A percentile compares a stretch with the other conserved stretches of the same genome.
These are phyloP conservation scores for Lipomyces sp. DNA, from an alignment of 805 yeast genomes.

Conservation along the genomic window DNA sequence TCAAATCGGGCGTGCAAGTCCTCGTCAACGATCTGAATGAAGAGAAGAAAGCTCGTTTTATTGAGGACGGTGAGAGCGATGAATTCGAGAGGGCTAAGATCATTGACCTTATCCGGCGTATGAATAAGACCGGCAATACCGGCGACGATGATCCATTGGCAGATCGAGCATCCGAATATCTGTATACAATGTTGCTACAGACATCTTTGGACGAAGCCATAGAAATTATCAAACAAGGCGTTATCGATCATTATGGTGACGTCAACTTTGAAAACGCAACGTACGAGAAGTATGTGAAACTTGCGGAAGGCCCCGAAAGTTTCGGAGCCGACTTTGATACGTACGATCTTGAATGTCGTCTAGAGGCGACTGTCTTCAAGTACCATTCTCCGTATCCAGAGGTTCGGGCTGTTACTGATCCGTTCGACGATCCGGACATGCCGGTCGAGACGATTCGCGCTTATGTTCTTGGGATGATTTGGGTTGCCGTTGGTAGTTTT, in stretches of 20 bases:
- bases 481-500: conserved; percentile 56
- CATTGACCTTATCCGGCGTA: conserved; percentile 1
- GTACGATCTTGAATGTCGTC: conserved; percentile 36
- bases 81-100: not conserved
- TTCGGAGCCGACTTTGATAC: not conserved
- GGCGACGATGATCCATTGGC: conserved; percentile 12
- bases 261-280: conserved; percentile 43
- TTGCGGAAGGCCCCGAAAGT: conserved; percentile 3
- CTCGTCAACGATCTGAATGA: too few relatives aligned
- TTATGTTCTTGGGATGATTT: conserved; percentile 49
- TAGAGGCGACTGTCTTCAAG: conserved; percentile 44
- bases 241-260: conserved; percentile 47
- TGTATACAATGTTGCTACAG: conserved; percentile 1
- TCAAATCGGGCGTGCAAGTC: too few relatives aligned
- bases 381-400: conserved; percentile 56
- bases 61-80: not conserved
- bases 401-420: conserved; percentile 55
- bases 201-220: conserved; percentile 39
- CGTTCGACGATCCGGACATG: conserved; percentile 49
- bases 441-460: conserved; percentile 52
- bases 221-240: conserved; percentile 41
- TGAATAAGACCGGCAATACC: conserved; percentile 4
- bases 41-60: too few relatives aligned
- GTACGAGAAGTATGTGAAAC: conserved; percentile 1
- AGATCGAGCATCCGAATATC: conserved; percentile 1